Evolutionary conservation across 805 yeast genomes (phyloP).

Genomic region (Jamesozyma rosinii): DNA sequence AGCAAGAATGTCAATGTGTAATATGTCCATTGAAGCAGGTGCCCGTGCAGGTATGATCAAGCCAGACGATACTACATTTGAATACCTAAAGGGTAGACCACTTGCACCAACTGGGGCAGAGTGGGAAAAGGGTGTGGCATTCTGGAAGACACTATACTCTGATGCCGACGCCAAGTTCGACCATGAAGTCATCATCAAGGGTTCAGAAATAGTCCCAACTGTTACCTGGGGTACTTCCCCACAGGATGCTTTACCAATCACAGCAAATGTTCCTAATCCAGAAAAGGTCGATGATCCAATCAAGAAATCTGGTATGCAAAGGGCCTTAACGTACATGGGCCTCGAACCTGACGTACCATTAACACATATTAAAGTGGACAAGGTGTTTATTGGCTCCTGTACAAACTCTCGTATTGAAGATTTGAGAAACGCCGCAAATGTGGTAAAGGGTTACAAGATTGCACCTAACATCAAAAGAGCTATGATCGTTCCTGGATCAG

Average conservation of each 20-base stretch:
- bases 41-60: constrained; percentile 99
- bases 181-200: constrained; percentile 68
- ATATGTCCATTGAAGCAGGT: constrained; percentile 98
- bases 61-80: constrained; percentile 84
- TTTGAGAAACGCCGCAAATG: constrained; percentile 87
- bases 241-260: constrained; percentile 94
- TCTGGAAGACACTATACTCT: constrained; percentile 82
- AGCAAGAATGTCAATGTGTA: constrained; percentile 98
- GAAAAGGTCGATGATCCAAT: constrained; percentile 59
- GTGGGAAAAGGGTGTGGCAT: constrained; percentile 88
- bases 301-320: constrained; percentile 73
- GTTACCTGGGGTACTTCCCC: constrained; percentile 99
- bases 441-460: constrained; percentile 80
- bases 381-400: constrained; percentile 96
- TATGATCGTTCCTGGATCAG: constrained; percentile 95
- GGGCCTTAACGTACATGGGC: constrained; percentile 91
- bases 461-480: constrained; percentile 76
- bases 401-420: constrained; percentile 97
- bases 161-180: constrained; percentile 91
- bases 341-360: constrained; percentile 74
- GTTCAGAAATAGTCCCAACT: constrained; percentile 84
- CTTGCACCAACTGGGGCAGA: constrained; percentile 88
- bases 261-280: constrained; percentile 88
- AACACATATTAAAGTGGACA: constrained; percentile 68
- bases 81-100: constrained; percentile 87